Evolutionary conservation across 257 asterid genomes (phyloP), one percentile per base, ranked within the genome.

Genomic region (Solanum chmielewskii): DNA sequence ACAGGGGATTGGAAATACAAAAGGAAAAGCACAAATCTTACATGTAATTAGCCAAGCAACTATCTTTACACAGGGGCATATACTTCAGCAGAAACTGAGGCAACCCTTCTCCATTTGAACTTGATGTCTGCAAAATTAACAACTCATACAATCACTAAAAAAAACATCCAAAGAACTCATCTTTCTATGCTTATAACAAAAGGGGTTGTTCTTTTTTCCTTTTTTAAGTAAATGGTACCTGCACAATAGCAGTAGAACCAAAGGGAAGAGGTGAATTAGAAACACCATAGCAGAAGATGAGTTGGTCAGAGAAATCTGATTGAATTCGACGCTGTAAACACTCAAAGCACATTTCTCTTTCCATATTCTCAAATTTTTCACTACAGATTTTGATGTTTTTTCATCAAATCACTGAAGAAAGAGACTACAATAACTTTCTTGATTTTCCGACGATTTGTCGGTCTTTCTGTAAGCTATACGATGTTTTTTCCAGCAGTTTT

Each of bases 11-110:
- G 11, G 11, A 47, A 29, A 80, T 29, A 64, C 68, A 47, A 25
- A 59, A 29, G 25, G 3, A 33, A 49, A 81, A 31, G 9, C 41
- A 81, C 85, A 49, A 81, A 89, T 15, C 98, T 77, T 95, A 97
- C 99, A 97, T 87, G 93, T 94, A 96, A 86, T 90, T 90, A 85
- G 96, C 87, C 86, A 97, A 87, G 94, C 99, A 97, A 86, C 91
- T 89, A 42, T 91, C 89, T 80, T 91, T 81, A 25, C 88, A 64
- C 23, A 89, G 91, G 52, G 95, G 93, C 88, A 92, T 70, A 90
- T 93, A 96, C 37, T 88, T 90, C 75, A 97, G 76, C 74, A 93
- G 87, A 88, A 93, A 95, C 86, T 91, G 95, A 78, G 90, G 94
- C 84, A 90, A 89, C 41, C 91, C 88, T 84, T 86, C 93, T 84